phyloP scores from a whole-genome alignment of 176 grass and related monocot species.

The Typha latifolia region DNA sequence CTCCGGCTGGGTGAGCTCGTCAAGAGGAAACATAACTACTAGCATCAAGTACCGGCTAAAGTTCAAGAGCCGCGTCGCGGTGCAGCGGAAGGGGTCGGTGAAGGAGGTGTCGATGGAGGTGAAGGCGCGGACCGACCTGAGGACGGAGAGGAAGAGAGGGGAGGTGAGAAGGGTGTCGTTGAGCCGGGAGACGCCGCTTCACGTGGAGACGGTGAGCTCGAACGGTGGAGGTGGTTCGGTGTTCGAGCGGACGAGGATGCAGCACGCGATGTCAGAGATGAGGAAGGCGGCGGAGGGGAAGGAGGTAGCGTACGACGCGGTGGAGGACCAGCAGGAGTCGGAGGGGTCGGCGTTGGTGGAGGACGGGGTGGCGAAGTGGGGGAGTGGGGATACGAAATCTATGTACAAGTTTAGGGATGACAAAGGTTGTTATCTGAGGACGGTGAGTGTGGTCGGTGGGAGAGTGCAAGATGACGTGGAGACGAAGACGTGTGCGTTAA shows the following conservation, averaged over 20 bases:
- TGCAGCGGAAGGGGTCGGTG: neutral
- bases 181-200: neutral
- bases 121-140: neutral
- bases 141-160: neutral
- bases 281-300: neutral
- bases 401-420: constrained; percentile 8
- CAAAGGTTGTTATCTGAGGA: constrained; percentile 2
- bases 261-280: neutral
- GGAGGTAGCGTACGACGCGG: neutral
- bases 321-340: constrained; percentile 5
- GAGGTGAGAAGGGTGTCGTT: neutral
- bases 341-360: constrained; percentile 6
- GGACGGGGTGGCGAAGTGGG: constrained; percentile 5
- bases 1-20: constrained; percentile 50
- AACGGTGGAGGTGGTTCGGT: constrained; percentile 2
- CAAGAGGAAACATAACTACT: constrained; percentile 34
- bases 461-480: constrained; percentile 5
- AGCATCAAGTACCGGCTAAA: constrained; percentile 6
- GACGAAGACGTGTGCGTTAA: neutral
- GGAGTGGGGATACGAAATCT: constrained; percentile 7
- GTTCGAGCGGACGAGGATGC: constrained; percentile 8
- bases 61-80: constrained; percentile 8
- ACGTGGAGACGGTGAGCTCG: constrained; percentile 1
- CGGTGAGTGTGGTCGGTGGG: constrained; percentile 1
- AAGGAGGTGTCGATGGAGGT: neutral